These are phyloP conservation scores for Ustilago sp. DNA, from an alignment of 1,284 basidiomycete genomes.

Conservation along the genomic window DNA sequence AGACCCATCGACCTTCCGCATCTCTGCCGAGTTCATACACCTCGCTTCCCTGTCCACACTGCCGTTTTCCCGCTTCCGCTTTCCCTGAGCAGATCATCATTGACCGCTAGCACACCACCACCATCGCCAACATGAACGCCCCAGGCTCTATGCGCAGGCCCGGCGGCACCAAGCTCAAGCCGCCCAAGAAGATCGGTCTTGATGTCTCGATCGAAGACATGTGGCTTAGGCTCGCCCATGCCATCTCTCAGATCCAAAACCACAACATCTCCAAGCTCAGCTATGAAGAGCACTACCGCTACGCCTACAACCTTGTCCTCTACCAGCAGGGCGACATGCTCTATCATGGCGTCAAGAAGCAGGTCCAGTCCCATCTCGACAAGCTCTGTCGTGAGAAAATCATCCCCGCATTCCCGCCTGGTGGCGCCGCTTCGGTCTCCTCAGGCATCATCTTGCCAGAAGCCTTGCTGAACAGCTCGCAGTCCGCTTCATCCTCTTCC, in stretches of 20 bases:
- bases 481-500: slow-evolving; percentile 24
- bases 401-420: slow-evolving; percentile 80
- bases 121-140: slow-evolving; percentile 30
- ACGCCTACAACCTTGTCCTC: slow-evolving; percentile 66
- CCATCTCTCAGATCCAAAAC: slow-evolving; percentile 94
- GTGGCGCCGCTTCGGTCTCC: slow-evolving; percentile 70
- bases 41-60: too few relatives aligned
- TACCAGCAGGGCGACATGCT: slow-evolving; percentile 84
- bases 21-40: too few relatives aligned
- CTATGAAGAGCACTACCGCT: slow-evolving; percentile 90
- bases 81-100: background rate
- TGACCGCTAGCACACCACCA: background rate
- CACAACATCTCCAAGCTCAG: slow-evolving; percentile 92
- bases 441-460: slow-evolving; percentile 70
- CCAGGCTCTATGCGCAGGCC: slow-evolving; percentile 52
- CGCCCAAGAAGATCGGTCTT: slow-evolving; percentile 61
- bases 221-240: slow-evolving; percentile 81
- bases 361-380: slow-evolving; percentile 86
- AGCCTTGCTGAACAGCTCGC: slow-evolving; percentile 69
- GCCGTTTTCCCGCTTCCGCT: background rate
- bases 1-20: too few relatives aligned
- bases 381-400: slow-evolving; percentile 81
- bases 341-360: slow-evolving; percentile 84
- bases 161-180: slow-evolving; percentile 50
- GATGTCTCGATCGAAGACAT: slow-evolving; percentile 62